Base-by-base conservation (phyloP, 139 green algal genomes). In the Spirogloea muscicola region DNA sequence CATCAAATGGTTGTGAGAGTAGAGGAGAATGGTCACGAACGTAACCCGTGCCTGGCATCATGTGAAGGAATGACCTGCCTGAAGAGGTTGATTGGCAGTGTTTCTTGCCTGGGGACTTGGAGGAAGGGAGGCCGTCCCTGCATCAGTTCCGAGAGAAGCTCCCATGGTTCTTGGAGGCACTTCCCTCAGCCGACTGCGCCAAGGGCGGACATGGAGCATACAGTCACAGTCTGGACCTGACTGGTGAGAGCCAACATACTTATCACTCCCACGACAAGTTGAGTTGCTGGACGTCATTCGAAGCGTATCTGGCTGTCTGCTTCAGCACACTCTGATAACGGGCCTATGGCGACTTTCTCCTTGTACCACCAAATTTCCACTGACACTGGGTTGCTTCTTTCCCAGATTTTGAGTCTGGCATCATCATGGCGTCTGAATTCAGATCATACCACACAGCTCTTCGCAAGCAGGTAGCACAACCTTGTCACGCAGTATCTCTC, bases 151-250 rank as follows among this genome's bases (percentile, higher is more conserved):
- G 81, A 51, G 36, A 73, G 41, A 87, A 81, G 74, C 84, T 96
- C 68, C 91, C 91, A 4, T 91, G 89, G 89, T 97, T 97, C 83
- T 76, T 97, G 57, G 43, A 80, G 2, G 86, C 91, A 1, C 46
- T 81, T 1, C 91, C 92, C 39, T 88, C 77, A 3, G 74, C 62
- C 44, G 75, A 77, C n/a, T 94, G 91, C 81, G 87, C 91, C 33
- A 93, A 96, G 84, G 92, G 86, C 0, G 92, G 92, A 2, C 74
- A 79, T 0, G 91, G 90, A 0, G 89, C 79, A 0, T 96, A 97
- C 85, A 86, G 62, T 49, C 81, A 87, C 58, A 83, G 84, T 2
- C 39, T 95, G 18, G 60, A 79, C 13, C 70, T 77, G 16, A 73
- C 72, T 5, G 74, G 74, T 40, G 27, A 67, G 36, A 39, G 2